phyloP scores from a whole-genome alignment of 371 early-diverging fungal species.

The Parasitella parasitica region DNA sequence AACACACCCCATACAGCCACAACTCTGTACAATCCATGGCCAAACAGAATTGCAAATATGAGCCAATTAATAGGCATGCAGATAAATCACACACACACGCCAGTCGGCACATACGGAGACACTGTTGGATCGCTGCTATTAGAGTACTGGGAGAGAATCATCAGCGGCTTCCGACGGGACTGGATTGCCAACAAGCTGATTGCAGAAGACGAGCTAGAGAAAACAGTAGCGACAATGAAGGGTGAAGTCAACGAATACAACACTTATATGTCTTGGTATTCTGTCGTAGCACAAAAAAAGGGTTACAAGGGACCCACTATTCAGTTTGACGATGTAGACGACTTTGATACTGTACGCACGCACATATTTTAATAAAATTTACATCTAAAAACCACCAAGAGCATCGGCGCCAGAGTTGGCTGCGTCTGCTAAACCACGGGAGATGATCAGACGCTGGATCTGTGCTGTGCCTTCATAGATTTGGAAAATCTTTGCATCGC shows the following conservation, averaged over 20 bases:
- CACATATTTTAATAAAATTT: conserved; percentile 15
- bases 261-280: conserved; percentile 52
- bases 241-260: conserved; percentile 37
- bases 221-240: conserved; percentile 22
- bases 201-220: conserved; percentile 37
- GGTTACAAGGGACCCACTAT: conserved; percentile 44
- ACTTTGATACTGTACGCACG: conserved; percentile 20
- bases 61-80: conserved; percentile 40
- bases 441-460: conserved; percentile 92
- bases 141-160: conserved; percentile 43
- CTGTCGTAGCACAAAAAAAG: conserved; percentile 46
- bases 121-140: conserved; percentile 33
- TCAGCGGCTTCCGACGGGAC: conserved; percentile 26
- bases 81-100: conserved; percentile 45
- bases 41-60: conserved; percentile 39
- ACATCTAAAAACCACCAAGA: conserved; percentile 41
- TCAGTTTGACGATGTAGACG: conserved; percentile 40
- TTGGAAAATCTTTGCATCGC: conserved; percentile 93
- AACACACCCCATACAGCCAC: not conserved
- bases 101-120: conserved; percentile 40
- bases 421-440: conserved; percentile 69
- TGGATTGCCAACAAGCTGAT: conserved; percentile 40
- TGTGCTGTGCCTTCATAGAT: conserved; percentile 97
- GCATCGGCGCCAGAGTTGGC: conserved; percentile 37
- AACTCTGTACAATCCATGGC: conserved; percentile 32